Percentiles rank a stretch among this genome's conserved stretches.
phyloP scores from a whole-genome alignment of 345 rosid genomes.

The Diplotaxis tenuifolia region DNA sequence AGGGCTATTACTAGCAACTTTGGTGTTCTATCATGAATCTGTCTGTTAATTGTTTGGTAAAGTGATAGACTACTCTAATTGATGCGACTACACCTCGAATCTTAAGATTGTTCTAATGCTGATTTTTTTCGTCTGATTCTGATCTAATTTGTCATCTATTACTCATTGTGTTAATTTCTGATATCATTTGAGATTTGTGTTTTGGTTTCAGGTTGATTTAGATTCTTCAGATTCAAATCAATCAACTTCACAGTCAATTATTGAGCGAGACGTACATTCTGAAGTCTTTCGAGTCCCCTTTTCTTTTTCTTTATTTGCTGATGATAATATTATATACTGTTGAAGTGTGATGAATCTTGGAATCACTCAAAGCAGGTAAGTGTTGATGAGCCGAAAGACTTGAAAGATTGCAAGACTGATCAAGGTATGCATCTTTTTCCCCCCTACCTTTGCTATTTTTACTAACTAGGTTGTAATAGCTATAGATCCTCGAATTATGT shows the following conservation, averaged over 20 bases:
- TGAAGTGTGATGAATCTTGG: conserved; percentile 9
- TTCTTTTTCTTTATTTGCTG: background rate
- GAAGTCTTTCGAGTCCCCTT: background rate
- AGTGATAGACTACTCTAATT: background rate
- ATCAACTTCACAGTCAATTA: conserved; percentile 49
- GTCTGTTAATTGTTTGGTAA: too few relatives aligned
- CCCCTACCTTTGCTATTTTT: too few relatives aligned
- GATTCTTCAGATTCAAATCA: conserved; percentile 52
- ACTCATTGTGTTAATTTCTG: background rate
- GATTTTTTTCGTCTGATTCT: background rate
- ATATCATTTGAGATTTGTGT: background rate
- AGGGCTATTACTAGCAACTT: conserved; percentile 7
- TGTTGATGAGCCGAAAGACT: conserved; percentile 37
- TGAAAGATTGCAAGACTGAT: conserved; percentile 32
- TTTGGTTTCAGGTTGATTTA: conserved; percentile 49
- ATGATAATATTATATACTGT: too few relatives aligned
- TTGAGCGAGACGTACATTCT: conserved; percentile 37
- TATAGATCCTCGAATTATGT: background rate
- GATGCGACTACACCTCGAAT: background rate
- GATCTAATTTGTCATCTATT: background rate
- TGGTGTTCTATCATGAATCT: background rate
- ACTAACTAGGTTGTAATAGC: background rate
- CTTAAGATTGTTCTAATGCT: background rate
- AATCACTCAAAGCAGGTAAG: conserved; percentile 31
- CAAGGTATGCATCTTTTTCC: conserved; percentile 38